phyloP scores from a whole-genome alignment of 306 rosid species.

The Glycyrrhiza uralensis region DNA sequence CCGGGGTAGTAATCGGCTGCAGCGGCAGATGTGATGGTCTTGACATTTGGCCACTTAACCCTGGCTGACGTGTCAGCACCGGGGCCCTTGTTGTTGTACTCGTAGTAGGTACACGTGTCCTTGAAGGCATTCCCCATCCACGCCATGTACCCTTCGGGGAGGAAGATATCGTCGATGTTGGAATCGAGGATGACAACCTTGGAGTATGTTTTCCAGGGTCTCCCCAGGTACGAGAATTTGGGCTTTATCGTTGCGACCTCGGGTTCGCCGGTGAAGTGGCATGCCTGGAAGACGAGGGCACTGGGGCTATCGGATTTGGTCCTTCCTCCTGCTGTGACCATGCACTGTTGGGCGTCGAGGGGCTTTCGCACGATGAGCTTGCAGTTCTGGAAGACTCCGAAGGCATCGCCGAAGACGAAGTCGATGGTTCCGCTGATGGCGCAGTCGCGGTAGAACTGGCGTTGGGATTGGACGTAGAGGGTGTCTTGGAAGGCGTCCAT shows the following conservation, averaged over 20 bases:
- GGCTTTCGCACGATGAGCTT: conserved; percentile 48
- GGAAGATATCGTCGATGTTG: conserved; percentile 38
- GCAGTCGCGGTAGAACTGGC: conserved; percentile 60
- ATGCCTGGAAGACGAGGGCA: conserved; percentile 49
- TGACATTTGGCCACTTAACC: conserved; percentile 55
- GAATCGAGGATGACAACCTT: conserved; percentile 61
- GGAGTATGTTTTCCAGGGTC: conserved; percentile 65
- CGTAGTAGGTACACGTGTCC: conserved; percentile 42
- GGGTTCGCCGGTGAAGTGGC: conserved; percentile 45
- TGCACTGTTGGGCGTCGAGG: conserved; percentile 30
- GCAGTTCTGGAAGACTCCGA: conserved; percentile 57
- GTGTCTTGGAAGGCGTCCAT: conserved; percentile 53
- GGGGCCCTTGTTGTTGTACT: conserved; percentile 52
- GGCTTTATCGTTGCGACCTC: neutral
- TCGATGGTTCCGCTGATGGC: conserved; percentile 42
- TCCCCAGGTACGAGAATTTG: conserved; percentile 45
- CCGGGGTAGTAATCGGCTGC: conserved; percentile 41
- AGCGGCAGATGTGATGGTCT: neutral
- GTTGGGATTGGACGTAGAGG: conserved; percentile 34
- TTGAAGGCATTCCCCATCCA: conserved; percentile 36
- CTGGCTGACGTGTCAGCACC: conserved; percentile 32
- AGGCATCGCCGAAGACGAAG: conserved; percentile 47
- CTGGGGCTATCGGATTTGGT: conserved; percentile 16
- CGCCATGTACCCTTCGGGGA: conserved; percentile 51
- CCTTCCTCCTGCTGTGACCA: conserved; percentile 67